A percentile compares a stretch with the other conserved stretches of the same genome.
phyloP scores from a whole-genome alignment of 1,139 yeast genomes.

The Kluyveromyces sp. region DNA sequence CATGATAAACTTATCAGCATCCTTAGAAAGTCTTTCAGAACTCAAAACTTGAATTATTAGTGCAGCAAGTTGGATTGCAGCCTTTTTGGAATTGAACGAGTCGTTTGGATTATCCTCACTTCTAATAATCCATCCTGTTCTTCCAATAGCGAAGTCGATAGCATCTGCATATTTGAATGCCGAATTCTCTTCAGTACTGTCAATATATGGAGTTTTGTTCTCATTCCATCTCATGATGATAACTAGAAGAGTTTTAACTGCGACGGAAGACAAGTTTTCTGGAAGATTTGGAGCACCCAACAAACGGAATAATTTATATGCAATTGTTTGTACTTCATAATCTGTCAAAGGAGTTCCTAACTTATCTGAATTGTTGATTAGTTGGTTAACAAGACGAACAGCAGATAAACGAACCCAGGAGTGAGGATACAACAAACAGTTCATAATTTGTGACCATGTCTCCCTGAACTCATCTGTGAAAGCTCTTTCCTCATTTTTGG shows the following conservation, averaged over 20 bases:
- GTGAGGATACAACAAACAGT: constrained; percentile 71
- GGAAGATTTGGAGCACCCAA: constrained; percentile 70
- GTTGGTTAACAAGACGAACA: constrained; percentile 49
- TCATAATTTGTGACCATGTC: constrained; percentile 49
- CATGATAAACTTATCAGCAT: constrained; percentile 45
- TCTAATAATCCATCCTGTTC: constrained; percentile 57
- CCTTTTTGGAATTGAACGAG: constrained; percentile 52
- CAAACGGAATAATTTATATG: constrained; percentile 65
- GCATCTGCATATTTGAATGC: constrained; percentile 36
- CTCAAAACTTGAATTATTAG: constrained; percentile 46
- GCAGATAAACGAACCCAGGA: constrained; percentile 80
- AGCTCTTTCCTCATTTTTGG: constrained; percentile 25
- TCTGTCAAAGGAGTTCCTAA: constrained; percentile 26
- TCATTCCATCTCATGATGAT: constrained; percentile 59
- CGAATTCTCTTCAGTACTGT: constrained; percentile 21
- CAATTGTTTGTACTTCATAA: constrained; percentile 52
- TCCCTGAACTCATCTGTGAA: constrained; percentile 27
- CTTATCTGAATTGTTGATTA: constrained; percentile 39
- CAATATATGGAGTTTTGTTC: constrained; percentile 33
- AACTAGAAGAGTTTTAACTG: constrained; percentile 58
- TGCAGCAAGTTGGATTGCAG: constrained; percentile 55
- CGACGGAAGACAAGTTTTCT: constrained; percentile 56
- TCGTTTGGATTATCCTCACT: constrained; percentile 51
- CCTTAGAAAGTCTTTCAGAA: constrained; percentile 33
- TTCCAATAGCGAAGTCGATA: constrained; percentile 54